Base-by-base conservation (phyloP, 768 basidiomycete species). In the Calocybe gangraenosa region DNA sequence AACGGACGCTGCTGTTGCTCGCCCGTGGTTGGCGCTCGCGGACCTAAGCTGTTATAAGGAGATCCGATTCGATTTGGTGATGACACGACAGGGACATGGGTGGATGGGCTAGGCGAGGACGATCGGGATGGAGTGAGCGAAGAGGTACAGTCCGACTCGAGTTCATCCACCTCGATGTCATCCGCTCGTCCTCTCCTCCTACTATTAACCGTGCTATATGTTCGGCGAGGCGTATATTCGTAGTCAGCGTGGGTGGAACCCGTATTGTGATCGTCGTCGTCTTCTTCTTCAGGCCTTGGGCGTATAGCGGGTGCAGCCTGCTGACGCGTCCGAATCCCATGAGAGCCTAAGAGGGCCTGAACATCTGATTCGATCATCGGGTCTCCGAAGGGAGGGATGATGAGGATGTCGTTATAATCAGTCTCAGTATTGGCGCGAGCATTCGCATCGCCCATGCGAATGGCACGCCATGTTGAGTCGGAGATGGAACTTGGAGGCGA, bases 311-410 rank as follows among this genome's bases (percentile, higher is more conserved):
- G 31, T 35, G 30, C 11, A 31, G 43, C 40, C 42, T 42, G 41
- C 36, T 53, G 54, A 35, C 68, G 65, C 34, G 70, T 58, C 23
- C 70, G 65, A 10, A 74, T 58, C 39, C 71, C 75, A 56, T 75
- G 78, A 4, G 70, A 67, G 14, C 72, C 70, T 44, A 84, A 64
- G 36, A 81, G 61, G 33, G 75, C 71, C 52, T 78, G 73, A 30
- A 83, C 74, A 48, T 81, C 76, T 55, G 72, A 69, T 59, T 83
- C 82, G 14, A 78, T 69, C 18, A 65, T 62, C 21, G 61, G 69
- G 51, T 82, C 78, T 15, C 81, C 81, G 15, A 79, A 62, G 1
- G 74, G 70, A 0, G 79, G 77, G 20, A 79, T 74, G 18, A 78
- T 67, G n/a, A 79, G 67, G 47, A 79, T 65, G 37, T 76, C 74